Conservation (phyloP, 306 rosid genomes). For the Lablab purpureus region DNA sequence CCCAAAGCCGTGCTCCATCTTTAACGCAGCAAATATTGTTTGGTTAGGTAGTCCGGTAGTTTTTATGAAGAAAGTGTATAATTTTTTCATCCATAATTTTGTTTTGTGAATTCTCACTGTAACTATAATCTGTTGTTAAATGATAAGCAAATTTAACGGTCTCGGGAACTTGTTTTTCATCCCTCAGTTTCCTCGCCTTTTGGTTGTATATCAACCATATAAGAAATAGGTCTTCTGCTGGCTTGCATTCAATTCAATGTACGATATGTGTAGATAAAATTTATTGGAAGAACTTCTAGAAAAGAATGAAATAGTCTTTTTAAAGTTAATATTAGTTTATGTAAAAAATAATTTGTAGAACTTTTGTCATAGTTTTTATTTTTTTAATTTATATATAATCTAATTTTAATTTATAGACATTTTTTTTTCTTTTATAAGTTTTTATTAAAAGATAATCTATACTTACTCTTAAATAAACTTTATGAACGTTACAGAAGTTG, state of each 20-base stretch:
- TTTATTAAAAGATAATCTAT: no score
- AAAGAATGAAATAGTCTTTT: no score
- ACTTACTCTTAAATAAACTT: no score
- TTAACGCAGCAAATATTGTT: slow-evolving; percentile 46
- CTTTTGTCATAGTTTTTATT: no score
- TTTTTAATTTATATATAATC: no score
- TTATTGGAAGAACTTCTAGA: no score
- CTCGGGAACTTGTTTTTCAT: slow-evolving; percentile 33
- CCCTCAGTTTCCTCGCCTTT: not conserved
- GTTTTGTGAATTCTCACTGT: slow-evolving; percentile 51
- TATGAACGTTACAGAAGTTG: no score
- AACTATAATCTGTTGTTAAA: slow-evolving; percentile 48
- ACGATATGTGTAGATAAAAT: not conserved
- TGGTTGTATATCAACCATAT: not conserved
- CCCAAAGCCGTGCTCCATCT: slow-evolving; percentile 48
- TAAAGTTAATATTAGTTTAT: no score
- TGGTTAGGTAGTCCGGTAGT: slow-evolving; percentile 43
- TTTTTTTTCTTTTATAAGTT: no score
- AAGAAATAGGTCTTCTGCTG: not conserved
- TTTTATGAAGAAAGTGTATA: slow-evolving; percentile 46
- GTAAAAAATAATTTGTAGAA: no score
- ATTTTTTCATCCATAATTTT: slow-evolving; percentile 50
- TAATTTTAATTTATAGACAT: no score
- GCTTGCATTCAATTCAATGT: not conserved
- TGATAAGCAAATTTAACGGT: slow-evolving; percentile 51